Base-by-base conservation (phyloP, 164 flowering plant genomes). In the Piper longum region DNA sequence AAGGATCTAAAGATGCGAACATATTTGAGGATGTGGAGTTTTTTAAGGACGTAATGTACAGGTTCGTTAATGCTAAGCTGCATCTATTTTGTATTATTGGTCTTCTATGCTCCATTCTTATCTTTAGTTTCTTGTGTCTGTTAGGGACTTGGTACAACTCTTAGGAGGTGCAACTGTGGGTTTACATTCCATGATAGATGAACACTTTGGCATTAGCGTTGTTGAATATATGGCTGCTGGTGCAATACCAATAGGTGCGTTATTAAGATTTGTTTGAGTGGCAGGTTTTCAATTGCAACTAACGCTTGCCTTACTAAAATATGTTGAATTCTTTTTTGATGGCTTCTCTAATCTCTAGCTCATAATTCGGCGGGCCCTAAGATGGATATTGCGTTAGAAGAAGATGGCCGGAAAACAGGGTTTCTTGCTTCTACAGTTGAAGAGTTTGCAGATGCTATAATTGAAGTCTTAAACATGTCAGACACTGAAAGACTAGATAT, bases 141-240 rank as follows among this genome's bases (percentile, higher is more conserved):
- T 67, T 87, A 93, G 99, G 79, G 95, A 93, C 67, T 82, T 93
- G 82, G 86, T 93, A 70, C 67, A 71, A 71, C 88, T 93, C 58
- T 72, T 91, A 67, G 97, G 87, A 65, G 88, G 81, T 45, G 95
- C 97, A 12, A 64, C 75, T 75, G 89, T 83, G 4, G 99, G 99
- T 64, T 78, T 93, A 43, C 97, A 93, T 72, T 82, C 96, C 43
- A 90, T 90, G 99, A 79, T 73, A 39, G 99, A 93, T 61, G 97
- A 93, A 69, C 99, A 93, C 71, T 93, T 93, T 69, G 99, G 99
- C 70, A 88, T 93, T 11, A 69, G 91, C 62, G 86, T 87, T 14
- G 96, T 93, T 12, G 99, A 93, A 74, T 95, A 85, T 68, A 95
- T 95, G 96, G 99, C 99, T 65, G 91, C 95, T 3, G 99, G 99